These are phyloP conservation scores for Lagenaria siceraria DNA, from an alignment of 306 rosid genomes.

Conservation along the genomic window DNA sequence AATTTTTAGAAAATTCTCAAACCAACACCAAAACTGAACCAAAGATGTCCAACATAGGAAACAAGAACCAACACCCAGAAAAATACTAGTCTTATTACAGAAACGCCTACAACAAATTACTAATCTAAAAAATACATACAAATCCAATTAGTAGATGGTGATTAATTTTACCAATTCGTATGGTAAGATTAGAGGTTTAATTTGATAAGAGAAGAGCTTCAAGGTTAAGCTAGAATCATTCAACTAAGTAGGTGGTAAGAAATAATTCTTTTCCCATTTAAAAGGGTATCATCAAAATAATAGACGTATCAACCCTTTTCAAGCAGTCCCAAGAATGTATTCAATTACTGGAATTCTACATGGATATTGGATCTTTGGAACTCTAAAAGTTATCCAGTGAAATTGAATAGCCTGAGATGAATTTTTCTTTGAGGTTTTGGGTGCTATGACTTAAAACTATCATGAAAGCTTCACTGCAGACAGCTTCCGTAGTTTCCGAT, in stretches of 20 bases:
- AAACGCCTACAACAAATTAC: too few species aligned
- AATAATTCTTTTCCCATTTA: not conserved
- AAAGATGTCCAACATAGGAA: too few species aligned
- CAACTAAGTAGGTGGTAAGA: not conserved
- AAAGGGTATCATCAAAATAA: not conserved
- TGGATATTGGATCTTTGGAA: not conserved
- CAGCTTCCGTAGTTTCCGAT: constrained; percentile 54
- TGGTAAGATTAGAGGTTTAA: not conserved
- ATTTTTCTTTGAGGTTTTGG: not conserved
- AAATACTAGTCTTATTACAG: too few species aligned
- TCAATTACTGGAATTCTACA: not conserved
- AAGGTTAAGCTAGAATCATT: not conserved
- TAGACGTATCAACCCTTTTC: not conserved
- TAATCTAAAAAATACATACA: too few species aligned
- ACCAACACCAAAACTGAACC: too few species aligned
- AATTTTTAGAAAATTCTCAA: too few species aligned
- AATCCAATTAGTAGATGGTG: too few species aligned
- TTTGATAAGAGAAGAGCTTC: not conserved
- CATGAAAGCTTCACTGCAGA: constrained; percentile 31
- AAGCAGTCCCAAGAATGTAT: not conserved
- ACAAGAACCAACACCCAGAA: too few species aligned
- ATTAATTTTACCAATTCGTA: too few species aligned
- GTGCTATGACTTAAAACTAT: not conserved
- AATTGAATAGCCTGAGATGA: not conserved
- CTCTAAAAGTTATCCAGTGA: not conserved